phyloP scores from a whole-genome alignment of 345 rosid genomes.

The Eucalyptus curtisii region DNA sequence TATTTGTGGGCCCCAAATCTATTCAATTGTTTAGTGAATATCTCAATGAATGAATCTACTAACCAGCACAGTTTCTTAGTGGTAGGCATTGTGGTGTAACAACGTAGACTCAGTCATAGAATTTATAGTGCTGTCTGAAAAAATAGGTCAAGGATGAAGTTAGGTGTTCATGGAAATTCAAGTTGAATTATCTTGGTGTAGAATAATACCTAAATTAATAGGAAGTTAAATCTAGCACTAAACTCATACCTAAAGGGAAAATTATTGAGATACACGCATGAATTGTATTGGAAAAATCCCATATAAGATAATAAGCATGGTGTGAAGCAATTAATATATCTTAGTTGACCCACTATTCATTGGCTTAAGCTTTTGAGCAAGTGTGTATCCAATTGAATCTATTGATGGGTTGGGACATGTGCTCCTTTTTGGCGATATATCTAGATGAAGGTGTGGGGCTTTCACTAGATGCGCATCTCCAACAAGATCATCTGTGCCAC shows the following conservation, averaged over 20 bases:
- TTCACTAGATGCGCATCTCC: not conserved
- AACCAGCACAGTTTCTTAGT: too few species aligned
- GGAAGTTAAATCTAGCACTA: not conserved
- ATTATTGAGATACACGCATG: not conserved
- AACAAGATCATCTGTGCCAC: not conserved
- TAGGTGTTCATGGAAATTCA: too few species aligned
- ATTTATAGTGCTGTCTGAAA: not conserved
- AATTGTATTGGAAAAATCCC: too few species aligned
- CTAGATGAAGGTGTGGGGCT: not conserved
- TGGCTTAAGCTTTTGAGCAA: not conserved
- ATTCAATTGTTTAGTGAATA: too few species aligned
- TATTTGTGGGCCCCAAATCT: too few species aligned
- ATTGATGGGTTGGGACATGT: not conserved
- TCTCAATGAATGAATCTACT: too few species aligned
- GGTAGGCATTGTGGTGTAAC: too few species aligned
- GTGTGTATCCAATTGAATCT: too few species aligned
- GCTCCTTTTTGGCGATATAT: not conserved
- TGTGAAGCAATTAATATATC: too few species aligned
- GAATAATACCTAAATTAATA: not conserved
- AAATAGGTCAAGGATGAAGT: not conserved
- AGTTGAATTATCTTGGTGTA: not conserved
- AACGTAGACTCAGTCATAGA: too few species aligned
- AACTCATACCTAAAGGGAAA: not conserved
- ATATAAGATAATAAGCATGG: too few species aligned
- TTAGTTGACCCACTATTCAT: accelerated